Base-by-base conservation (phyloP, 495 filamentous ascomycete genomes). In the Lindgomyces ingoldianus region DNA sequence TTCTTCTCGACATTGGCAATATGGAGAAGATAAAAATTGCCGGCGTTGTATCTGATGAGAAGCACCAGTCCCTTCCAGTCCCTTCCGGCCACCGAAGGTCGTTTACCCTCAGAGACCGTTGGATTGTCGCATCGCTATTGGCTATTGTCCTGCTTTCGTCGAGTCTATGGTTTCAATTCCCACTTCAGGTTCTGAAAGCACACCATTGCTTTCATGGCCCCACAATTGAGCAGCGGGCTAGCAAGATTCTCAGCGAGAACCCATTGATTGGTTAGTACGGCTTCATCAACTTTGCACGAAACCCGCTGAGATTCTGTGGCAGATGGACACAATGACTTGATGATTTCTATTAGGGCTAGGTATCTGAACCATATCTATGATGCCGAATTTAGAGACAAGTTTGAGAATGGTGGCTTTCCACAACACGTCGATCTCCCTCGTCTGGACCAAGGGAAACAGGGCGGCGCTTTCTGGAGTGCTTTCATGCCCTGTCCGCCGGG, bases 251-350 rank as follows among this genome's bases (percentile, higher is more conserved):
- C 21, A 77, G 74, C 10, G 74, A 84, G n/a, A 91, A 87, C 3
- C 92, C 91, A 12, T 75, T 96, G 62, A 93, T 96, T 74, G 91
- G 89, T 91, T 21, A 26, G 54, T 50, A 2, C 10, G 30, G 6
- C 30, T 2, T 44, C 47, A 27, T n/a, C 33, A 42, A 21, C 18
- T 42, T 54, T 16, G 1, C 8, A 36, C 8, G 49, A 26, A 9
- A 18, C 3, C 1, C 16, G 30, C 52, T 56, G 44, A 56, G 4
- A 41, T 22, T 62, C 29, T 25, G 41, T 57, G 47, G 57, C 66
- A 95, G 93, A 98, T 76, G 93, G 93, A 1, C 94, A 98, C 73
- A 88, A 96, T 80, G 94, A 98, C 71, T 78, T 97, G 21, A 84
- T 92, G 11, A 87, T 91, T 64, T 65, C 87, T 21, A 80, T 98